A percentile compares a stretch with the other conserved stretches of the same genome.
phyloP scores from a whole-genome alignment of 352 stramenopile species.

The Globisporangium cylindrosporum region DNA sequence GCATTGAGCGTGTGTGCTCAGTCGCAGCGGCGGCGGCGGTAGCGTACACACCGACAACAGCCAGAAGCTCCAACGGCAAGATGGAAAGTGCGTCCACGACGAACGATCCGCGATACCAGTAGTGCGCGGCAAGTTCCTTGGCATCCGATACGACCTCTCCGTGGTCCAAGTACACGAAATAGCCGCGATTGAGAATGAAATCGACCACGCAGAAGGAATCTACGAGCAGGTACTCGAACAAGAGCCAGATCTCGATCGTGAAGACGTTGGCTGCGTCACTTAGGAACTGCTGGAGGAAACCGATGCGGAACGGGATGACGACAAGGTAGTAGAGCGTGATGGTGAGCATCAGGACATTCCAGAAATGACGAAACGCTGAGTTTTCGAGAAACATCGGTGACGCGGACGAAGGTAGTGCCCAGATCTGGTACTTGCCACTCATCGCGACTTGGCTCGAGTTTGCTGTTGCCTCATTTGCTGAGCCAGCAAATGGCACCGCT shows the following conservation, averaged over 20 bases:
- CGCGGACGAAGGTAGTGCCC: constrained; percentile 5
- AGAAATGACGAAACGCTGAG: constrained; percentile 45
- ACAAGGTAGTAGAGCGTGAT: constrained; percentile 60
- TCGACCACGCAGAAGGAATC: constrained; percentile 50
- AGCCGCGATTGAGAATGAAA: constrained; percentile 52
- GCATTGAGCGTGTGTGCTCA: constrained; percentile 15
- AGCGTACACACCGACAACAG: constrained; percentile 17
- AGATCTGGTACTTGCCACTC: constrained; percentile 24
- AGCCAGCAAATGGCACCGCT: neutral
- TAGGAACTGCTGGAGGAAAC: constrained; percentile 52
- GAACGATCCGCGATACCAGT: constrained; percentile 45
- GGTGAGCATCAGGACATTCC: constrained; percentile 49
- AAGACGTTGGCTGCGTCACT: constrained; percentile 24
- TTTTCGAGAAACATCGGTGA: constrained; percentile 28
- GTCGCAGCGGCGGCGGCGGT: constrained; percentile 20
- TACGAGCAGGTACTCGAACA: constrained; percentile 46
- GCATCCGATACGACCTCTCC: constrained; percentile 41
- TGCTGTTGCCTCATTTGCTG: neutral
- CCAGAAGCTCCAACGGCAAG: constrained; percentile 46
- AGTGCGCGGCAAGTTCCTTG: constrained; percentile 35
- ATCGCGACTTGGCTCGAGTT: neutral
- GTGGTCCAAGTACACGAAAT: constrained; percentile 50
- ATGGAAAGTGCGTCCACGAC: constrained; percentile 49
- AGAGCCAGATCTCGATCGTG: constrained; percentile 38
- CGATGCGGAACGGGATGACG: constrained; percentile 52